phyloP scores from a whole-genome alignment of 169 alveolate species.

The Cryptosporidium sp. region DNA sequence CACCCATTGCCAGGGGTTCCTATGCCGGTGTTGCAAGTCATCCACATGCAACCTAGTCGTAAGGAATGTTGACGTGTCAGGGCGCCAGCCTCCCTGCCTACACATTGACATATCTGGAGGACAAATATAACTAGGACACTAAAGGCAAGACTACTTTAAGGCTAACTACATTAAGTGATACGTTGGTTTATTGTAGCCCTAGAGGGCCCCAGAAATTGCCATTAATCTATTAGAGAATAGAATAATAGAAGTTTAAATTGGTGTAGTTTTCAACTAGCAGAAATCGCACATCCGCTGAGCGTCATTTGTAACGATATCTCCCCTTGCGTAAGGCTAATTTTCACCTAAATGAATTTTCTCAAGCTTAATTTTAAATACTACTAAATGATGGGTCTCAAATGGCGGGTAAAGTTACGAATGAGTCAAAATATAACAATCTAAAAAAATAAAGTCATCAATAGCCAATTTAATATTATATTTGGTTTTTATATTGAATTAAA shows the following conservation, averaged over 20 bases:
- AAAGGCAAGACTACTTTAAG: background rate
- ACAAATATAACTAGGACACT: background rate
- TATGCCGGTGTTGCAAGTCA: background rate
- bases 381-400: constrained; percentile 36
- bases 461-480: background rate
- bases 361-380: background rate
- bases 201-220: constrained; percentile 94
- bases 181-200: constrained; percentile 71
- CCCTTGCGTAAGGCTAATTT: constrained; percentile 97
- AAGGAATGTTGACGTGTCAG: too few relatives aligned
- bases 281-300: constrained; percentile 99
- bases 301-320: constrained; percentile 98
- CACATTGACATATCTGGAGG: too few relatives aligned
- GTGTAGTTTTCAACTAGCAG: constrained; percentile 99
- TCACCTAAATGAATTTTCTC: background rate
- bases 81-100: too few relatives aligned
- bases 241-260: constrained; percentile 91
- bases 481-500: too few relatives aligned
- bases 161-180: constrained; percentile 16
- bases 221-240: constrained; percentile 90
- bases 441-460: too few relatives aligned
- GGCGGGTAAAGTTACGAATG: background rate
- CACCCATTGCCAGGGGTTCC: too few relatives aligned
- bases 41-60: background rate
- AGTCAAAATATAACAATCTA: too few relatives aligned